phyloP scores from a whole-genome alignment of 179 eudicot species.

The Beta macrorhiza region DNA sequence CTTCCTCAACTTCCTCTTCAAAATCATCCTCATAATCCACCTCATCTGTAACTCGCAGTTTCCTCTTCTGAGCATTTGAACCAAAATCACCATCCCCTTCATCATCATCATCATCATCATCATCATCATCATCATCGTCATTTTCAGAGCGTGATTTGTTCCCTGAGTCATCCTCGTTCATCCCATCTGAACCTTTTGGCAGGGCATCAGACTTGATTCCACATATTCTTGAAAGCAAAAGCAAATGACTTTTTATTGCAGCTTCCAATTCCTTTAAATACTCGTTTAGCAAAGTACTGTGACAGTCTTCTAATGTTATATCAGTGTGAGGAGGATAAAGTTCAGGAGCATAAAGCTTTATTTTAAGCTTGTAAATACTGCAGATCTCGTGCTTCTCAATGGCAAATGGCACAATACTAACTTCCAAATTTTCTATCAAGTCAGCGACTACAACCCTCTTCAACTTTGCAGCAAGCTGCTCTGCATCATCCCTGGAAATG shows the following conservation, averaged over 20 bases:
- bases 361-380: conserved; percentile 66
- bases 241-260: conserved; percentile 66
- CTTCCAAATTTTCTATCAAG: conserved; percentile 73
- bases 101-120: conserved; percentile 33
- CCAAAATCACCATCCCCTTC: conserved; percentile 66
- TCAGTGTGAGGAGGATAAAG: conserved; percentile 45
- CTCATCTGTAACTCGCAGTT: conserved; percentile 67
- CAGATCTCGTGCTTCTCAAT: conserved; percentile 29
- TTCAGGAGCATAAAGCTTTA: conserved; percentile 59
- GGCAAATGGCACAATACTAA: conserved; percentile 53
- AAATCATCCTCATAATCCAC: conserved; percentile 72
- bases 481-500: conserved; percentile 68
- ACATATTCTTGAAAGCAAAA: conserved; percentile 56
- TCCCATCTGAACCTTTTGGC: conserved; percentile 39
- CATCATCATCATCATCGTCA: conserved; percentile 40
- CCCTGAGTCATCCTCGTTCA: conserved; percentile 42
- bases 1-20: conserved; percentile 42
- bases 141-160: conserved; percentile 26
- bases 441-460: conserved; percentile 80
- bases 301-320: conserved; percentile 54
- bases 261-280: conserved; percentile 62
- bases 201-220: conserved; percentile 55
- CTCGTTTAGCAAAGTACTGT: conserved; percentile 38
- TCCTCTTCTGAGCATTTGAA: conserved; percentile 52
- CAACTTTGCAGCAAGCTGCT: conserved; percentile 54